Evolutionary conservation across 345 rosid genomes (phyloP).

Genomic region (Citrus cavaleriei): DNA sequence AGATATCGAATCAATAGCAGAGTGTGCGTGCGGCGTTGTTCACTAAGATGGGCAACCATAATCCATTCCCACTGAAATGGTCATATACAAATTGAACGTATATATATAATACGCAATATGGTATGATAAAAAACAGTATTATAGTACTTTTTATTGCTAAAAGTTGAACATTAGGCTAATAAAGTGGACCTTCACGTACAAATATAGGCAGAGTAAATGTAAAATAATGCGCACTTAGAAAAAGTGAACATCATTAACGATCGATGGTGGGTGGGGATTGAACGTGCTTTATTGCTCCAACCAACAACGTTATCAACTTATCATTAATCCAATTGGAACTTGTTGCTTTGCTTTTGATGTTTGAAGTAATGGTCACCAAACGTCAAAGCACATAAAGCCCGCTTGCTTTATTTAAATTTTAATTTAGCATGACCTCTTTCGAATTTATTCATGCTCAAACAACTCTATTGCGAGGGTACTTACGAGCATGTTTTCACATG

Average conservation of each 20-base stretch:
- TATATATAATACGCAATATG: background rate
- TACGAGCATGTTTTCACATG: background rate
- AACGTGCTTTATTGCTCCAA: background rate
- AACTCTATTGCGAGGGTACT: background rate
- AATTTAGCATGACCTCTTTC: background rate
- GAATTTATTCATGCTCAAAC: background rate
- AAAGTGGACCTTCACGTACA: background rate
- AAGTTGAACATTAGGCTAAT: background rate
- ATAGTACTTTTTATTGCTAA: background rate
- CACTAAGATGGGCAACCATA: background rate
- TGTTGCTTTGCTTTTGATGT: background rate
- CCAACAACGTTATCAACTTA: background rate
- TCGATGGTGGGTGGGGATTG: background rate
- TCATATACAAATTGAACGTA: too few species aligned
- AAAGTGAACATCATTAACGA: conserved; percentile 1
- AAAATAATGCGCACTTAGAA: too few species aligned
- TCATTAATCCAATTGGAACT: background rate
- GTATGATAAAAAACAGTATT: background rate
- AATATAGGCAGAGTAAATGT: background rate
- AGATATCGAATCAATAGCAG: background rate
- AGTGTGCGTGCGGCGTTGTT: background rate
- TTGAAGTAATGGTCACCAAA: background rate
- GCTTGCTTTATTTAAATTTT: background rate
- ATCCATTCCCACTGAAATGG: background rate
- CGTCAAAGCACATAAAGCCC: background rate